Conservation (phyloP, 345 rosid species). For the Eucalyptus fibrosa region DNA sequence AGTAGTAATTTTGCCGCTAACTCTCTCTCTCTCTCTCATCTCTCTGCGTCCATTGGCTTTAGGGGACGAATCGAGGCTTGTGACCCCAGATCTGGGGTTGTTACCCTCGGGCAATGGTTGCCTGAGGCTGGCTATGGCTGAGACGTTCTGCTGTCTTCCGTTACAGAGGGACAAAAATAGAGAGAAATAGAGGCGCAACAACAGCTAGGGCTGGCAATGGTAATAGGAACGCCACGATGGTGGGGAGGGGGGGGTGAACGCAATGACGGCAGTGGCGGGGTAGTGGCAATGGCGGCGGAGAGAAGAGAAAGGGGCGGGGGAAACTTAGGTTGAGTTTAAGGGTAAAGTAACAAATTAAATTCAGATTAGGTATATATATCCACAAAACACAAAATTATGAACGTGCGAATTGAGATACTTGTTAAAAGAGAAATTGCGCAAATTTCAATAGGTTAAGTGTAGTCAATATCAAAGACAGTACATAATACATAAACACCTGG, state of each 20-base stretch:
- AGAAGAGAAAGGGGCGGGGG: neutral
- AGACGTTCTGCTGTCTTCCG: neutral
- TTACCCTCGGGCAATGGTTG: neutral
- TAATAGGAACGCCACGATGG: neutral
- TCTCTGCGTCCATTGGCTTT: neutral
- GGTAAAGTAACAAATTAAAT: too few relatives aligned
- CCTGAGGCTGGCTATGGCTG: neutral
- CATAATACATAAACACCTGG: neutral
- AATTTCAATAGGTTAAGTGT: too few relatives aligned
- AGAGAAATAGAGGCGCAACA: too few relatives aligned
- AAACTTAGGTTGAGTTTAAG: neutral
- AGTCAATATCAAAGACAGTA: neutral
- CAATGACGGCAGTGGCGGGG: neutral
- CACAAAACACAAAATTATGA: too few relatives aligned
- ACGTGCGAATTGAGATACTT: neutral
- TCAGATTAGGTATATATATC: neutral
- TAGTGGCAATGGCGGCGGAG: neutral
- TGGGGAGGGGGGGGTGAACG: neutral
- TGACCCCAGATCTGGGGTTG: neutral
- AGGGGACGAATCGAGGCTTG: neutral
- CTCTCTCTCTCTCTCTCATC: neutral
- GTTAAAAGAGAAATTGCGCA: neutral
- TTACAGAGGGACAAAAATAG: neutral
- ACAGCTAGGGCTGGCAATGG: too few relatives aligned
- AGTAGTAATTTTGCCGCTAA: neutral